Evolutionary conservation across 192 early-diverging fungal genomes (phyloP).

Genomic region (Linnemannia hyalina): DNA sequence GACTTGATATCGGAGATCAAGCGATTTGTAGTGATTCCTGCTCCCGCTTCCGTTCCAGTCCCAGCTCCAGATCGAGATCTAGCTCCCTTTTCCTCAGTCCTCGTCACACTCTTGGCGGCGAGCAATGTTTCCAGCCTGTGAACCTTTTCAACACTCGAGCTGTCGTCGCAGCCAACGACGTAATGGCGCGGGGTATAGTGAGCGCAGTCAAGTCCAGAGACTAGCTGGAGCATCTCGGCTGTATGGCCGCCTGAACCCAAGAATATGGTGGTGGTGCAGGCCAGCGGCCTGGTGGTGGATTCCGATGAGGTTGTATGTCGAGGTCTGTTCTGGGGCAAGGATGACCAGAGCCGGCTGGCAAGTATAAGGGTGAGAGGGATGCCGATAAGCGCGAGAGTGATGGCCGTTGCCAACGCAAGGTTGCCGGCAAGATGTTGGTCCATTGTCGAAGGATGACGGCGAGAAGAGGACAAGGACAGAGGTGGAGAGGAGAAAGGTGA

Average conservation of each 20-base stretch:
- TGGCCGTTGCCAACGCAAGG: constrained; percentile 12
- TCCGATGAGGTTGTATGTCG: constrained; percentile 33
- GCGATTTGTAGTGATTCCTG: neutral
- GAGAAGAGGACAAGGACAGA: neutral
- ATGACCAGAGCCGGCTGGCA: constrained; percentile 22
- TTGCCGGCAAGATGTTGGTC: constrained; percentile 23
- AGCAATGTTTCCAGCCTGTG: constrained; percentile 56
- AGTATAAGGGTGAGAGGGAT: constrained; percentile 15
- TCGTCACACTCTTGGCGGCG: constrained; percentile 5
- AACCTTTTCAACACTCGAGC: constrained; percentile 68
- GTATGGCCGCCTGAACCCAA: constrained; percentile 87
- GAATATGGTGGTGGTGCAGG: constrained; percentile 31
- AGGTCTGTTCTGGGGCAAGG: constrained; percentile 57
- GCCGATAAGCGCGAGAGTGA: constrained; percentile 14
- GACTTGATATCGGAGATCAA: neutral
- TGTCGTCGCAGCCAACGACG: constrained; percentile 78
- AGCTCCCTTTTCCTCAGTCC: neutral
- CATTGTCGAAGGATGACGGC: neutral
- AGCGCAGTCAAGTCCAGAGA: constrained; percentile 67
- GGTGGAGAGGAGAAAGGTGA: neutral
- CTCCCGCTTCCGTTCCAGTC: neutral
- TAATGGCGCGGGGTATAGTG: constrained; percentile 79
- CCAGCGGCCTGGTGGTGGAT: neutral
- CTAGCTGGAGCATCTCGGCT: constrained; percentile 87
- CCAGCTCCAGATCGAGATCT: too few relatives aligned